These are phyloP conservation scores for Fraxinus americana DNA, from an alignment of 257 asterid genomes.

Conservation along the genomic window DNA sequence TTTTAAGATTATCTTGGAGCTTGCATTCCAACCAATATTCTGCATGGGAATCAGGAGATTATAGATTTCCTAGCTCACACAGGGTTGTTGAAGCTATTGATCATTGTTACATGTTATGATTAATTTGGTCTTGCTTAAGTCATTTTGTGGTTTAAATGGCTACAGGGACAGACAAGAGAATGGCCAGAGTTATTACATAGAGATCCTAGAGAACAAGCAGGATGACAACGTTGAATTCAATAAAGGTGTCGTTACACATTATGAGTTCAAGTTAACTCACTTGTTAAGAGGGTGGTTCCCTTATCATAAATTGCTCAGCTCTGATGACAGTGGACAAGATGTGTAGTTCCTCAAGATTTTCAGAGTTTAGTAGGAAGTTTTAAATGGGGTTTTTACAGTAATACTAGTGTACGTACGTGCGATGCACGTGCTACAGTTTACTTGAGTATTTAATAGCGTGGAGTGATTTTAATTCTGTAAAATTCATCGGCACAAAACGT, in stretches of 20 bases:
- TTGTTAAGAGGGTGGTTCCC: constrained; percentile 59
- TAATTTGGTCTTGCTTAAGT: constrained; percentile 11
- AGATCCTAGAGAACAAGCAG: constrained; percentile 26
- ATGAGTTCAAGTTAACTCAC: constrained; percentile 41
- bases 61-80: not conserved
- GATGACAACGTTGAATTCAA: constrained; percentile 29
- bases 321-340: constrained; percentile 34
- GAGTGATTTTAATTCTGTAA: too few species aligned
- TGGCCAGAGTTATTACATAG: constrained; percentile 28
- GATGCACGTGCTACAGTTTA: too few species aligned
- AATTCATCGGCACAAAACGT: too few species aligned
- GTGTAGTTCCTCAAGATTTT: constrained; percentile 31
- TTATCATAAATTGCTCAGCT: constrained; percentile 41
- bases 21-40: not conserved
- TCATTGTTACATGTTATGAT: not conserved
- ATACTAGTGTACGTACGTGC: too few species aligned
- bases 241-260: constrained; percentile 23
- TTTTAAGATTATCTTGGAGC: not conserved
- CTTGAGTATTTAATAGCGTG: too few species aligned
- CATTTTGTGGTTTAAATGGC: constrained; percentile 32
- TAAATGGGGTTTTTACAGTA: constrained; percentile 34
- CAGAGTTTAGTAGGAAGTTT: constrained; percentile 40
- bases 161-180: constrained; percentile 20
- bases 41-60: not conserved
- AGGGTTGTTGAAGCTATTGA: constrained; percentile 3